Conservation (phyloP, 306 rosid species). For the Castanea sativa region DNA sequence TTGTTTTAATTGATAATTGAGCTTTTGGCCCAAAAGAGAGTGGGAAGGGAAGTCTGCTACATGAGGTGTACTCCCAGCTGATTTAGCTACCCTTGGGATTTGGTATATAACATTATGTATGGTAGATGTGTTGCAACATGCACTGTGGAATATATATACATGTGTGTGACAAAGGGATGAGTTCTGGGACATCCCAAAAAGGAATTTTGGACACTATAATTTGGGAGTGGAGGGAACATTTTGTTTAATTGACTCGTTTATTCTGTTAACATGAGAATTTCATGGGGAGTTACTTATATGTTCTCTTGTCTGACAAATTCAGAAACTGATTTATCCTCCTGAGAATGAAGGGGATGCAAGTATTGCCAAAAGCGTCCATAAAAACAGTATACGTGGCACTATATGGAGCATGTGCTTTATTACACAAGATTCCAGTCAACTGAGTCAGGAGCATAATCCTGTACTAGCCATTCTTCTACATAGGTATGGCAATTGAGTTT, state of each 20-base stretch:
- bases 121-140: not conserved
- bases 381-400: constrained; percentile 57
- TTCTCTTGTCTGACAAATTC: constrained; percentile 29
- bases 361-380: constrained; percentile 44
- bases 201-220: not conserved
- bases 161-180: not conserved
- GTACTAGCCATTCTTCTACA: constrained; percentile 77
- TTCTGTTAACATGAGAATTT: not conserved
- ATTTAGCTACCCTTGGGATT: too few relatives aligned
- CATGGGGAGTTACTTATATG: constrained; percentile 6
- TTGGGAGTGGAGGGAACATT: not conserved
- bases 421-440: constrained; percentile 55
- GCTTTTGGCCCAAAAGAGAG: too few relatives aligned
- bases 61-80: too few relatives aligned
- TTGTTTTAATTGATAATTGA: too few relatives aligned
- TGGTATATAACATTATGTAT: too few relatives aligned
- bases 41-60: too few relatives aligned
- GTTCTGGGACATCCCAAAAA: not conserved
- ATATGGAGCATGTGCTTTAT: constrained; percentile 97
- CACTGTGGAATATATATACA: not conserved
- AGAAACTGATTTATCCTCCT: constrained; percentile 72
- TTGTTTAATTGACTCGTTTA: not conserved
- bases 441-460: constrained; percentile 65
- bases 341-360: constrained; percentile 57
- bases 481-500: constrained; percentile 45